Conservation (phyloP, 2,329 filamentous ascomycete genomes). For the Cordyceps sp. region DNA sequence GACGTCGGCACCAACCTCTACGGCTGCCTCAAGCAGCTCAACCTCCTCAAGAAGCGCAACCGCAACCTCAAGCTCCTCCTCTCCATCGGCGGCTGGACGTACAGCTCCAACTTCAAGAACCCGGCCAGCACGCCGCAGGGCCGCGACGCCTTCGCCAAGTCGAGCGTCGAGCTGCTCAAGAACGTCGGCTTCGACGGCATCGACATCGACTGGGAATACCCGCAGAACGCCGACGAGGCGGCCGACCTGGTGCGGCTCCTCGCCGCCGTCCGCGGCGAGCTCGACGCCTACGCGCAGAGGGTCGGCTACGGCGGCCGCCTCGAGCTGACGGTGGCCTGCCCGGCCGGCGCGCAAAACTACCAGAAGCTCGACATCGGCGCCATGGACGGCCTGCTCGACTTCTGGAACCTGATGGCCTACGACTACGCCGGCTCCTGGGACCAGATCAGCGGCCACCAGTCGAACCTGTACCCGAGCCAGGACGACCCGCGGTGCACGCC, state of each 20-base stretch:
- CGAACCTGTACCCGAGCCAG: slow-evolving; percentile 53
- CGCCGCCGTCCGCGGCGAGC: slow-evolving; percentile 33
- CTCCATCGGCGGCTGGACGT: slow-evolving; percentile 87
- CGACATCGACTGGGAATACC: slow-evolving; percentile 56
- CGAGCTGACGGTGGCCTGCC: slow-evolving; percentile 47
- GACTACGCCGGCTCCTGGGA: slow-evolving; percentile 82
- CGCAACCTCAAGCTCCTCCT: slow-evolving; percentile 73
- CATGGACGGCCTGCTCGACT: slow-evolving; percentile 53
- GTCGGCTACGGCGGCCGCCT: slow-evolving; percentile 32
- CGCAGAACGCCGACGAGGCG: slow-evolving; percentile 36
- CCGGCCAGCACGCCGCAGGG: slow-evolving; percentile 57
- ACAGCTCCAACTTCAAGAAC: slow-evolving; percentile 64
- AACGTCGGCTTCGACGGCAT: slow-evolving; percentile 64
- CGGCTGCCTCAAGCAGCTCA: slow-evolving; percentile 78
- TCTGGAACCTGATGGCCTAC: slow-evolving; percentile 79
- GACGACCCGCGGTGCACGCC: slow-evolving; percentile 50
- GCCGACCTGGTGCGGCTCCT: slow-evolving; percentile 43
- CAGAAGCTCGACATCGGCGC: slow-evolving; percentile 41
- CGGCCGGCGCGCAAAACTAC: slow-evolving; percentile 46
- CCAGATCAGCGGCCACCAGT: slow-evolving; percentile 51
- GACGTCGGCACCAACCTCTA: slow-evolving; percentile 67
- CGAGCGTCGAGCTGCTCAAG: slow-evolving; percentile 59
- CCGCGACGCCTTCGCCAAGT: slow-evolving; percentile 53
- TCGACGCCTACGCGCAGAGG: slow-evolving; percentile 37
- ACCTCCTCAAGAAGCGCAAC: slow-evolving; percentile 65